Conservation (phyloP, 106 monocot genomes). For the Narthecium ossifragum region DNA sequence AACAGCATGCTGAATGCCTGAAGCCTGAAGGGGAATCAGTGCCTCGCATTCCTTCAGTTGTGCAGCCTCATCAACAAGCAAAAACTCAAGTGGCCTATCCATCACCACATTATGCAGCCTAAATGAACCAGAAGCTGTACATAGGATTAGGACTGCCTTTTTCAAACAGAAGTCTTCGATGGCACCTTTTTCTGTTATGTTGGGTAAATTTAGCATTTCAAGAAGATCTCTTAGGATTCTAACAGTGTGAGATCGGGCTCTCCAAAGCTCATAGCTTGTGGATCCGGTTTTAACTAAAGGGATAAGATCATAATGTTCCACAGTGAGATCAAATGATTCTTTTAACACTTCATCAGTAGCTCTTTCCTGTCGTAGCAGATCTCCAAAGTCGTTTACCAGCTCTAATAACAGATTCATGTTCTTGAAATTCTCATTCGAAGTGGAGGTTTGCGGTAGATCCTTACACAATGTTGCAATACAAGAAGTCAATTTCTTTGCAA, state of each 20-base stretch:
- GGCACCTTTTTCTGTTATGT: neutral
- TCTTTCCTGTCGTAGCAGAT: too few relatives aligned
- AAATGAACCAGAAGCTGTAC: neutral
- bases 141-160: neutral
- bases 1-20: neutral
- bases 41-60: neutral
- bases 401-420: too few relatives aligned
- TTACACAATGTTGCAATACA: neutral
- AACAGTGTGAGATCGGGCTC: too few relatives aligned
- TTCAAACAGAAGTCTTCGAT: neutral
- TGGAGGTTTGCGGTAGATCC: neutral
- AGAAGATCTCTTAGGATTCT: neutral
- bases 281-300: too few relatives aligned
- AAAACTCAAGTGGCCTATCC: neutral
- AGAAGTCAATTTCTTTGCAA: too few relatives aligned
- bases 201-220: neutral
- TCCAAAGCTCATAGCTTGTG: too few relatives aligned
- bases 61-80: neutral
- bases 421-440: neutral
- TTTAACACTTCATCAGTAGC: too few relatives aligned
- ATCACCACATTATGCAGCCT: neutral
- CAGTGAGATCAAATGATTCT: too few relatives aligned
- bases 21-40: neutral
- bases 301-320: too few relatives aligned
- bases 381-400: too few relatives aligned